These are phyloP conservation scores for Leccinum subfulvum DNA, from an alignment of 1,284 basidiomycete genomes.

Conservation along the genomic window DNA sequence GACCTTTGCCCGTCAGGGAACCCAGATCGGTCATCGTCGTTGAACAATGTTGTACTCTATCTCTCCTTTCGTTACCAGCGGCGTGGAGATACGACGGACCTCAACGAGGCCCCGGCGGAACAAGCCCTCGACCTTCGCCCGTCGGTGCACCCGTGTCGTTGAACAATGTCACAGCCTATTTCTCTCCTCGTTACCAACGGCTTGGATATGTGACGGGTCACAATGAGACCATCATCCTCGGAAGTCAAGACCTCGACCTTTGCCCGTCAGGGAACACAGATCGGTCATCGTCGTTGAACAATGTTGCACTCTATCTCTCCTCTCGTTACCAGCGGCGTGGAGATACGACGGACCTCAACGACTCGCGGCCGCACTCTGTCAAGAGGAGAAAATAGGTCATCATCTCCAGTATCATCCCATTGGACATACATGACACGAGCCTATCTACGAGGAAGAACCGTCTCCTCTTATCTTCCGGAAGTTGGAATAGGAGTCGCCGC, in stretches of 20 bases:
- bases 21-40: neutral
- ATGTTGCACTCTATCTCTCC: neutral
- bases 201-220: too few relatives aligned
- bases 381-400: too few relatives aligned
- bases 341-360: too few relatives aligned
- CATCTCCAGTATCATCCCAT: conserved; percentile 43
- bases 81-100: neutral
- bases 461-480: conserved; percentile 34
- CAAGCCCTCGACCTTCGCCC: too few relatives aligned
- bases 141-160: too few relatives aligned
- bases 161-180: too few relatives aligned
- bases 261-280: neutral
- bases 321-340: neutral
- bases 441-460: conserved; percentile 18
- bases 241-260: too few relatives aligned
- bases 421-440: too few relatives aligned
- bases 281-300: neutral
- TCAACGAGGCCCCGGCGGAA: too few relatives aligned
- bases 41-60: neutral
- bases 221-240: too few relatives aligned
- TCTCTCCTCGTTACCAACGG: too few relatives aligned
- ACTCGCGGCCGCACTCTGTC: too few relatives aligned
- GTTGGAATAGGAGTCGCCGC: conserved; percentile 48
- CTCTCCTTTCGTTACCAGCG: neutral
- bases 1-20: neutral